Evolutionary conservation across 148 eudicot species (phyloP).

Genomic region (Gaultheria prostrata): DNA sequence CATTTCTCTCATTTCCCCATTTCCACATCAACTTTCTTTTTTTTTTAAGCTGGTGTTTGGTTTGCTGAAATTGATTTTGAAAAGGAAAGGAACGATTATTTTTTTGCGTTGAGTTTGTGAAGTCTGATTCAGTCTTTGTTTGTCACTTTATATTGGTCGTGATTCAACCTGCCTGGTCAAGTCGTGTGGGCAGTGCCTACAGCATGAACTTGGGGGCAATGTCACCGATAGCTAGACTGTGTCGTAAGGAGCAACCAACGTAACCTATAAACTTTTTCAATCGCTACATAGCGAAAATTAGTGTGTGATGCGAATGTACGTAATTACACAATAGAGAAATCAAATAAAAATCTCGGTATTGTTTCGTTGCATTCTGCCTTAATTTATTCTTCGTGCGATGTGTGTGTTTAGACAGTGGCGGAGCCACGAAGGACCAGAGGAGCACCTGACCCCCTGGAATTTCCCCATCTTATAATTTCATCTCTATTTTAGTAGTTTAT

Average conservation of each 20-base stretch:
- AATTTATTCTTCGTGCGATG: not conserved
- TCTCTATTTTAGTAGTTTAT: too few relatives aligned
- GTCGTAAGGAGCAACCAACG: not conserved
- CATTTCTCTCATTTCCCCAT: slow-evolving; percentile 18
- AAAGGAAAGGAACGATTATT: not conserved
- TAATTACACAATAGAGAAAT: not conserved
- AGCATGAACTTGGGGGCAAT: not conserved
- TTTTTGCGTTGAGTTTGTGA: not conserved
- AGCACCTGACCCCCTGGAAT: too few relatives aligned
- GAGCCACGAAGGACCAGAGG: too few relatives aligned
- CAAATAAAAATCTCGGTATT: not conserved
- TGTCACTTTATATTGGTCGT: not conserved
- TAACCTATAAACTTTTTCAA: not conserved
- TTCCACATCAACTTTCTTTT: slow-evolving; percentile 26
- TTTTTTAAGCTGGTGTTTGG: slow-evolving; percentile 13
- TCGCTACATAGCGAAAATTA: not conserved
- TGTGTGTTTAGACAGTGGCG: not conserved
- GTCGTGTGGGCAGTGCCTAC: not conserved
- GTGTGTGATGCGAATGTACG: not conserved
- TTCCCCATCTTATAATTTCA: too few relatives aligned
- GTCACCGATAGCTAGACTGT: too few relatives aligned
- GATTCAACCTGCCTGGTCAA: not conserved
- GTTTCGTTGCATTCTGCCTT: not conserved
- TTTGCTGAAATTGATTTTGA: not conserved
- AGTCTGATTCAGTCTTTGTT: not conserved